Evolutionary conservation across 495 filamentous ascomycete genomes (phyloP).

Genomic region (Parathielavia hyrcaniae): DNA sequence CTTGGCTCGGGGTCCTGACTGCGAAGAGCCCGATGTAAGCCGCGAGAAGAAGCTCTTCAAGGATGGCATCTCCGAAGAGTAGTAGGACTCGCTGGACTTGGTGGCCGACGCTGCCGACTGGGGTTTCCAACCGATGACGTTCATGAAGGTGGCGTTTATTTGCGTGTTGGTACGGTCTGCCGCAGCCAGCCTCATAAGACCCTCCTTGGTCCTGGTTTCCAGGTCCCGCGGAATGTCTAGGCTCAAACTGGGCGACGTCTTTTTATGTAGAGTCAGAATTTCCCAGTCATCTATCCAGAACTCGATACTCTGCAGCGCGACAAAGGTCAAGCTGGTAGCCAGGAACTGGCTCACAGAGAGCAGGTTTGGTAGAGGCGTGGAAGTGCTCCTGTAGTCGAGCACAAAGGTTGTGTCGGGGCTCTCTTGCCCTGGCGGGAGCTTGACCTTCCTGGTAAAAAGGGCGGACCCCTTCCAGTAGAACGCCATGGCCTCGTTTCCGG

Average conservation of each 20-base stretch:
- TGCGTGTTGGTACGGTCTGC: conserved; percentile 77
- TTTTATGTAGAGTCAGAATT: conserved; percentile 71
- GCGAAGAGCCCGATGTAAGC: conserved; percentile 46
- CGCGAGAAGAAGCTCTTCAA: conserved; percentile 76
- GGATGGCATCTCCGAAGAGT: conserved; percentile 46
- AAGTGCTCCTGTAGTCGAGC: conserved; percentile 82
- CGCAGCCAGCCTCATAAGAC: conserved; percentile 70
- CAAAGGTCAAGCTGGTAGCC: conserved; percentile 92
- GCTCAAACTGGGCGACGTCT: conserved; percentile 64
- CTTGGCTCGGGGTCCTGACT: conserved; percentile 39
- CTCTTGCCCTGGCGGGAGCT: conserved; percentile 56
- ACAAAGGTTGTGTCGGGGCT: conserved; percentile 79
- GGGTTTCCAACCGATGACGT: conserved; percentile 74
- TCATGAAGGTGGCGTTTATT: conserved; percentile 89
- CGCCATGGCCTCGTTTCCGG: conserved; percentile 85
- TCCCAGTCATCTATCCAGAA: conserved; percentile 84
- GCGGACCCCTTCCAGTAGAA: conserved; percentile 99
- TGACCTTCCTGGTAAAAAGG: conserved; percentile 77
- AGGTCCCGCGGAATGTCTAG: conserved; percentile 74
- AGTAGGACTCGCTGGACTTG: conserved; percentile 37
- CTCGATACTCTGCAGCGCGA: conserved; percentile 79
- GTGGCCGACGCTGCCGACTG: conserved; percentile 36
- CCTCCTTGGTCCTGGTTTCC: conserved; percentile 71
- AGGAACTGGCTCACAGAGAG: conserved; percentile 85
- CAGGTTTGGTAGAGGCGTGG: conserved; percentile 76